Evolutionary conservation across 805 yeast genomes (phyloP).

Genomic region (Metschnikowia arizonensis): DNA sequence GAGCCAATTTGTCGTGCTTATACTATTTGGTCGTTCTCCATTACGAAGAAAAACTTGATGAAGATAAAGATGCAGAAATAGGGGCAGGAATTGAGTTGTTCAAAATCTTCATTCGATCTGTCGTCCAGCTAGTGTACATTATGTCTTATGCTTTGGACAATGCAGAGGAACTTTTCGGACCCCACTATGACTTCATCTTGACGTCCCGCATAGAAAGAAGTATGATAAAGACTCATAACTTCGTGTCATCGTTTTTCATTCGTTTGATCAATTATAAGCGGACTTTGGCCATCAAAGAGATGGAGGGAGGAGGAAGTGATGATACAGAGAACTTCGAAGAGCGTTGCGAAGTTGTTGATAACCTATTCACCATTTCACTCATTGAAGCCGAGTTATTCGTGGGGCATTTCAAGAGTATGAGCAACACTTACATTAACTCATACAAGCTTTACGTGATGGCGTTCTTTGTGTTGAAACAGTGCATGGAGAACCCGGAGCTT

Average conservation of each 20-base stretch:
- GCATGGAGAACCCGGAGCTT: slow-evolving; percentile 37
- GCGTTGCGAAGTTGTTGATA: slow-evolving; percentile 31
- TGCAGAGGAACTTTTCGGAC: slow-evolving; percentile 39
- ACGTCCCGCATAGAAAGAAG: slow-evolving; percentile 36
- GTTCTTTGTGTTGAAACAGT: slow-evolving; percentile 37
- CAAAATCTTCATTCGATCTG: slow-evolving; percentile 39
- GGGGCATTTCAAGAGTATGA: slow-evolving; percentile 37
- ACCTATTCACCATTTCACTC: slow-evolving; percentile 29
- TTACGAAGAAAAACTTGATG: slow-evolving; percentile 32
- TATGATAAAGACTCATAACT: slow-evolving; percentile 40
- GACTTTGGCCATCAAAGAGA: slow-evolving; percentile 22
- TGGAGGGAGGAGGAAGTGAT: slow-evolving; percentile 3
- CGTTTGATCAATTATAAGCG: slow-evolving; percentile 37
- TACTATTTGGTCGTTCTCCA: slow-evolving; percentile 40
- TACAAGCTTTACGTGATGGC: slow-evolving; percentile 40
- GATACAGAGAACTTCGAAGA: slow-evolving; percentile 7
- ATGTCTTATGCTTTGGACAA: slow-evolving; percentile 42
- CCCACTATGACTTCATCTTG: slow-evolving; percentile 34
- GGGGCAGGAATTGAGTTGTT: slow-evolving; percentile 39
- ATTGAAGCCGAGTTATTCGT: slow-evolving; percentile 41
- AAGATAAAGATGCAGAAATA: slow-evolving; percentile 28
- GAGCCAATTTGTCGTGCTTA: slow-evolving; percentile 39
- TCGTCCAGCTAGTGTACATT: slow-evolving; percentile 39
- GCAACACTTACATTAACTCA: slow-evolving; percentile 37
- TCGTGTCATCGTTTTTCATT: slow-evolving; percentile 36